Base-by-base conservation (phyloP, 169 alveolate species). In the Plasmodium berghei region DNA sequence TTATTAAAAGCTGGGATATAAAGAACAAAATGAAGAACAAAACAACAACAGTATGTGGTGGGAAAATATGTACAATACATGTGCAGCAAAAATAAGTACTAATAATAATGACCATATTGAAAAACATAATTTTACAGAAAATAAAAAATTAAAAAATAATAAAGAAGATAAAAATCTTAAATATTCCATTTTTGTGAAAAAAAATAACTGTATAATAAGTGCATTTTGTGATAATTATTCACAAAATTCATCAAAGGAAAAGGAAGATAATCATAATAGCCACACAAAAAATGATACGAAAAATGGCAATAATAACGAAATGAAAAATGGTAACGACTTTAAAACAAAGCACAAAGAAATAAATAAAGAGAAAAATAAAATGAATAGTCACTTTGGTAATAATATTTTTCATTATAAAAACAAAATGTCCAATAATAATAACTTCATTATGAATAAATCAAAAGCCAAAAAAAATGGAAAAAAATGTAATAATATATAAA, bases 1-100 rank as follows among this genome's bases (percentile, higher is more conserved):
- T 74, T 52, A 59, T 20, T 40, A 34, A 22, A 71, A 80, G 90
- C 83, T 80, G 20, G 90, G 83, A 0, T 80, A 80, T 66, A 54
- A 80, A 26, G 90, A 80, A 80, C 55, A 67, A 5, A 34, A 34
- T 34, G 62, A 67, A 10, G 64, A 75, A 12, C 54, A 74, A 18
- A 58, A 59, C 66, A 34, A 14, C 12, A 40, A 80, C 14, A 83
- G 61, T 0, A 69, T 55, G 70, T 80, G 90, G 90, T 80, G 90
- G 90, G 90, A 80, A 34, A 24, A 80, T 48, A 67, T 80, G 83
- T 80, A 80, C 73, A 80, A 80, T n/a, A 49, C 66, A 1, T 80
- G 90, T 52, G 90, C 90, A 10, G 52, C 66, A 52, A 80, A 80
- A 52, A 80, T 80, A 12, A 9, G 20, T 3, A 59, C 14, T 16